Conservation (phyloP, 805 yeast genomes). For the Wickerhamiella vanderwaltii region DNA sequence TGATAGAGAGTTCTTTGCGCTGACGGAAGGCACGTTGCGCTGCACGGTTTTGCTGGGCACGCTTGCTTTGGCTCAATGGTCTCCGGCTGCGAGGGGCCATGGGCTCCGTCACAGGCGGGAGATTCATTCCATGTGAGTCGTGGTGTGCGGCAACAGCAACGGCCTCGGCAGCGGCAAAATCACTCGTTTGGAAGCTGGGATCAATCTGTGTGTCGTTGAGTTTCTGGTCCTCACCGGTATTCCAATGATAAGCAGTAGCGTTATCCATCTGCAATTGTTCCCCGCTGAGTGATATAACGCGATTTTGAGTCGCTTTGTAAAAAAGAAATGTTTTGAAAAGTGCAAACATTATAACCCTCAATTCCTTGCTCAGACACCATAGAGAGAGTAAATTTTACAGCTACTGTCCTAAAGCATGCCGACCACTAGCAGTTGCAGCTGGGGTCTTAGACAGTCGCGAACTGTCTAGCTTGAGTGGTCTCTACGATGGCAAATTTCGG, state of each 20-base stretch:
- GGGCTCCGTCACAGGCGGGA: conserved; percentile 24
- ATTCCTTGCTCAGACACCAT: too few relatives aligned
- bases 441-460: too few relatives aligned
- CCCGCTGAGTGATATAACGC: background rate
- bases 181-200: conserved; percentile 23
- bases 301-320: background rate
- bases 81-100: conserved; percentile 27
- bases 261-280: conserved; percentile 20
- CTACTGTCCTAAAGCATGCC: too few relatives aligned
- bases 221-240: conserved; percentile 21
- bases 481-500: too few relatives aligned
- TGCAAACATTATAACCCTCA: too few relatives aligned
- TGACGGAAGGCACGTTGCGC: conserved; percentile 88
- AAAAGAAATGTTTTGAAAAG: background rate
- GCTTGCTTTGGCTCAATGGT: conserved; percentile 51
- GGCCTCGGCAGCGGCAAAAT: conserved; percentile 24
- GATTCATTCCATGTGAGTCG: conserved; percentile 20
- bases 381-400: too few relatives aligned
- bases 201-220: conserved; percentile 23
- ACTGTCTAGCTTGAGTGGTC: too few relatives aligned
- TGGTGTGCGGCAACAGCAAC: conserved; percentile 24
- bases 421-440: too few relatives aligned
- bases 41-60: conserved; percentile 84
- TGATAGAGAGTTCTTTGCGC: conserved; percentile 67
- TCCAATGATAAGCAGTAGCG: conserved; percentile 22